Percentiles rank a stretch among this genome's conserved stretches.
Conservation (phyloP, 257 asterid species). For the Capsicum pubescens region DNA sequence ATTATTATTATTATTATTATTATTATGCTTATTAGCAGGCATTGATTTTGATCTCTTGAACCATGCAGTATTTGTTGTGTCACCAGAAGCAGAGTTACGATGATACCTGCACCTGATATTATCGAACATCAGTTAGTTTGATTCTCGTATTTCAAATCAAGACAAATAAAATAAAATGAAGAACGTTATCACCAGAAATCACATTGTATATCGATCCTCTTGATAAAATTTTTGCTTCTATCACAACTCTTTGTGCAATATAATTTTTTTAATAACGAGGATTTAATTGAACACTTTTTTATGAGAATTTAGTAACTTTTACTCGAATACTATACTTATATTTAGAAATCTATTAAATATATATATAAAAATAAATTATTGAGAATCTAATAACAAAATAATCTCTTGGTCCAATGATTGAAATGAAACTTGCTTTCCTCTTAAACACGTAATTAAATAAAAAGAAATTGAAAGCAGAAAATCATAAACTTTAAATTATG, state of each 20-base stretch:
- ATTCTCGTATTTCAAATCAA: neutral
- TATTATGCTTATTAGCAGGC: conserved; percentile 8
- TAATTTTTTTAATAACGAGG: too few relatives aligned
- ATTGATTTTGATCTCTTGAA: conserved; percentile 38
- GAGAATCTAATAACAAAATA: neutral
- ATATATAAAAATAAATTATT: neutral
- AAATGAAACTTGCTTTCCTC: neutral
- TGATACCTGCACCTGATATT: conserved; percentile 37
- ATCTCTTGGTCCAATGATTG: neutral
- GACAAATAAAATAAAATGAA: neutral
- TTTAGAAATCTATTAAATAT: too few relatives aligned
- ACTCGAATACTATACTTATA: too few relatives aligned
- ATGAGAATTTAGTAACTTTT: neutral
- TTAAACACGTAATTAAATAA: too few relatives aligned
- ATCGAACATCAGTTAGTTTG: neutral
- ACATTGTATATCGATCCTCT: neutral
- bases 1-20: neutral
- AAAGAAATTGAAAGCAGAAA: too few relatives aligned
- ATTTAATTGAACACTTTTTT: neutral
- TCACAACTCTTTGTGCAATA: too few relatives aligned
- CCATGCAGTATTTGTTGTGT: neutral
- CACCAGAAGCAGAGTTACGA: conserved; percentile 20
- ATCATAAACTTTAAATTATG: too few relatives aligned
- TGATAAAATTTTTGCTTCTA: too few relatives aligned
- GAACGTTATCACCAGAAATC: neutral